phyloP scores from a whole-genome alignment of 192 early-diverging fungal genomes.

The Linnemannia zychae region DNA sequence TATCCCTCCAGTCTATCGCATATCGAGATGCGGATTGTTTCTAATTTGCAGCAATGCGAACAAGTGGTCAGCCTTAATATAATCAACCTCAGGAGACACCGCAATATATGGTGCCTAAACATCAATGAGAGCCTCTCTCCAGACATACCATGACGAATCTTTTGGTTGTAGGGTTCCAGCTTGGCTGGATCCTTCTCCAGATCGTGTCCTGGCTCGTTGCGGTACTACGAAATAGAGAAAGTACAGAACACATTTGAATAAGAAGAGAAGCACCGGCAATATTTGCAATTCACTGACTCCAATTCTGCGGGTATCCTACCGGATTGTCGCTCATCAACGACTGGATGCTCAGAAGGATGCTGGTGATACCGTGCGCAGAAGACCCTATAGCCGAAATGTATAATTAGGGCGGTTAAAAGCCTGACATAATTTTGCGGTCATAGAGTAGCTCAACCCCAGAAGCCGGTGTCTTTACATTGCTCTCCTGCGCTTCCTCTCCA shows the following conservation, averaged over 20 bases:
- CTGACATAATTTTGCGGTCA: not conserved
- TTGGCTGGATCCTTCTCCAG: conserved; percentile 57
- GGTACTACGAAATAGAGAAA: conserved; percentile 48
- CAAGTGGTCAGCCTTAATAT: not conserved
- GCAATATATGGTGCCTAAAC: not conserved
- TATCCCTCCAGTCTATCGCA: conserved; percentile 70
- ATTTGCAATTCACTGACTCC: not conserved
- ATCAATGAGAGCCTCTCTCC: not conserved
- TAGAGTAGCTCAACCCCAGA: too few relatives aligned
- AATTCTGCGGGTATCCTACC: not conserved
- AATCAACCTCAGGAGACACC: not conserved
- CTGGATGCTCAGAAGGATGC: conserved; percentile 72
- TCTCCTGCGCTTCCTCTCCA: conserved; percentile 68
- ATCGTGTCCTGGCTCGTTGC: conserved; percentile 76
- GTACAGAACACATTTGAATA: not conserved
- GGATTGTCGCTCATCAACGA: conserved; percentile 71
- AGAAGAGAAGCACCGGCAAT: not conserved
- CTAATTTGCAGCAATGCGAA: conserved; percentile 33
- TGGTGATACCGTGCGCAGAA: conserved; percentile 72
- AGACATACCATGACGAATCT: conserved; percentile 69
- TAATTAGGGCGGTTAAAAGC: not conserved
- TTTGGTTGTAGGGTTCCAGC: conserved; percentile 68
- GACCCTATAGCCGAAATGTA: conserved; percentile 36
- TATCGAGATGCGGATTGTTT: conserved; percentile 71
- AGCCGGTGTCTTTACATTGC: conserved; percentile 64